Evolutionary conservation across 495 filamentous ascomycete genomes (phyloP), one percentile per base, ranked within the genome.

Genomic region (Xylaria intraflava): DNA sequence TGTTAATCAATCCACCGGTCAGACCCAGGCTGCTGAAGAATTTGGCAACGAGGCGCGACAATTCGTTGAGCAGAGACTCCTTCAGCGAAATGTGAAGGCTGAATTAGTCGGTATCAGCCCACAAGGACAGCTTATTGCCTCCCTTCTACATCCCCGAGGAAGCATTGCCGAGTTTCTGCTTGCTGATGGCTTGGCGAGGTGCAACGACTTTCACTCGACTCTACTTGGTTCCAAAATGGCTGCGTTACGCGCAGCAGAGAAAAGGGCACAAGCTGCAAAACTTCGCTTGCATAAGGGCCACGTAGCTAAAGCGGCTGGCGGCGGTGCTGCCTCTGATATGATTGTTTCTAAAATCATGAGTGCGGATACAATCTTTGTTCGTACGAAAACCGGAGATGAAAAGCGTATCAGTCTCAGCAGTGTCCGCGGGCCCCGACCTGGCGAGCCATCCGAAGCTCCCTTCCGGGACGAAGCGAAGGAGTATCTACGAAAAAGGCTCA

Each of bases 401-500:
- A 92, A 88, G 76, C 84, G 89, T 59, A 85, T 96, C 65, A 94
- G 84, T 65, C 72, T 99, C 47, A 95, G 90, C 72, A 96, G 91
- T 65, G 81, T 96, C 51, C 82, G 94, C 38, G 92, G 93, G 39
- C 94, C 94, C 14, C 90, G 96, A 57, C 55, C 66, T 6, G 69
- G 67, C 24, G 79, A 82, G 52, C 60, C 72, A 3, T 62, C 69
- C 6, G 78, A 97, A 68, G 78, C 87, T 14, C 91, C 90, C 2
- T 97, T 89, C 69, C 79, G 82, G 51, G 86, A 92, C 10, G 92
- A 96, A 59, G 92, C 94, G 14, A 97, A 97, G 74, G 94, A 99
- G 67, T 97, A 87, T 65, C 70, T 97, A 56, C 82, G 94, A 31
- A 96, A 96, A 77, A 88, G 83, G 64, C 69, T 96, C 5, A 97